phyloP scores from a whole-genome alignment of 257 asterid genomes.

The Lavandula angustifolia region DNA sequence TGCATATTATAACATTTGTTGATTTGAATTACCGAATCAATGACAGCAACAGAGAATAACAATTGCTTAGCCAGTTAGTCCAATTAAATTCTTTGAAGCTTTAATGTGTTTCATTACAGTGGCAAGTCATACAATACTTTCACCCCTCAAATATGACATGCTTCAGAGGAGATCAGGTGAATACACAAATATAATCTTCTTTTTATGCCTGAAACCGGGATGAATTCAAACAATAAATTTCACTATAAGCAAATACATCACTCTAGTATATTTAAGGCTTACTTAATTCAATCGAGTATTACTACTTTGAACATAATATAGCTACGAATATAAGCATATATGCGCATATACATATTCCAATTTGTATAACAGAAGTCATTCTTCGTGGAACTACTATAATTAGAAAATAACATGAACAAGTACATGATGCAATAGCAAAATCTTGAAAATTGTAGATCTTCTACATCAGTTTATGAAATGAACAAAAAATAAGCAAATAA shows the following conservation, averaged over 20 bases:
- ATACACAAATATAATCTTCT: too few species aligned
- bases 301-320: too few species aligned
- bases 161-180: too few species aligned
- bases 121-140: background rate
- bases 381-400: too few species aligned
- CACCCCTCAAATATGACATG: background rate
- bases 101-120: too few species aligned
- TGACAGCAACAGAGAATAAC: background rate
- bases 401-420: too few species aligned
- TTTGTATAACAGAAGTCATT: too few species aligned
- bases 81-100: background rate
- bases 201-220: background rate
- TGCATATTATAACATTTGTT: background rate
- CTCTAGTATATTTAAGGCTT: too few species aligned
- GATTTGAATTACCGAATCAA: constrained; percentile 11
- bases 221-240: too few species aligned
- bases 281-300: too few species aligned
- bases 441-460: background rate
- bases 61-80: background rate
- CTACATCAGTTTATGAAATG: background rate
- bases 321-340: too few species aligned
- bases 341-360: too few species aligned
- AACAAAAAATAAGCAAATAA: background rate
- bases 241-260: background rate
- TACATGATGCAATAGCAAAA: background rate